Evolutionary conservation across 192 early-diverging fungal genomes (phyloP).

Genomic region (Backusella tarrabulga): DNA sequence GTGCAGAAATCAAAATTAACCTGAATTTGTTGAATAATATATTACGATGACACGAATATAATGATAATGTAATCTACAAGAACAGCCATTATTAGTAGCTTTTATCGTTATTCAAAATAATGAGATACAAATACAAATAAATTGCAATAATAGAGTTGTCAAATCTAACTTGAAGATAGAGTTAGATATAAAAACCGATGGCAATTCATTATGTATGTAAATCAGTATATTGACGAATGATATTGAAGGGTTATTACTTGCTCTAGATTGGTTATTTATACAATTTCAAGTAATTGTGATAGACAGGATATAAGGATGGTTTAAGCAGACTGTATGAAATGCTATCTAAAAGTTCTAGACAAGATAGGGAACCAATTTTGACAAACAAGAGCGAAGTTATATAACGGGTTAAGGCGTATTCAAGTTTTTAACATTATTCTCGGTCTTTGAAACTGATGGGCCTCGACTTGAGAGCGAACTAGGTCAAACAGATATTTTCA

Average conservation of each 20-base stretch:
- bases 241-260: background rate
- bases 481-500: background rate
- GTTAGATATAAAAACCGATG: background rate
- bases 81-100: background rate
- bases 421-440: background rate
- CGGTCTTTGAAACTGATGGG: background rate
- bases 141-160: background rate
- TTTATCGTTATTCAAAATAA: background rate
- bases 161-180: background rate
- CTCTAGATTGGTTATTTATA: background rate
- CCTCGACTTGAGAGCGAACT: background rate
- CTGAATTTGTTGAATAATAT: background rate
- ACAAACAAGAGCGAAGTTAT: background rate
- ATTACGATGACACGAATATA: background rate
- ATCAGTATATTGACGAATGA: background rate
- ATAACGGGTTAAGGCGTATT: background rate
- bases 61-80: background rate
- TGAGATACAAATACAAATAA: background rate
- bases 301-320: background rate
- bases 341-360: background rate
- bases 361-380: background rate
- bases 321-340: background rate
- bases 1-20: background rate
- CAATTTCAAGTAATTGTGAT: background rate
- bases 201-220: background rate